A percentile compares a stretch with the other conserved stretches of the same genome.
Evolutionary conservation across 192 early-diverging fungal species (phyloP).

Genomic region (Entomortierella lignicola): DNA sequence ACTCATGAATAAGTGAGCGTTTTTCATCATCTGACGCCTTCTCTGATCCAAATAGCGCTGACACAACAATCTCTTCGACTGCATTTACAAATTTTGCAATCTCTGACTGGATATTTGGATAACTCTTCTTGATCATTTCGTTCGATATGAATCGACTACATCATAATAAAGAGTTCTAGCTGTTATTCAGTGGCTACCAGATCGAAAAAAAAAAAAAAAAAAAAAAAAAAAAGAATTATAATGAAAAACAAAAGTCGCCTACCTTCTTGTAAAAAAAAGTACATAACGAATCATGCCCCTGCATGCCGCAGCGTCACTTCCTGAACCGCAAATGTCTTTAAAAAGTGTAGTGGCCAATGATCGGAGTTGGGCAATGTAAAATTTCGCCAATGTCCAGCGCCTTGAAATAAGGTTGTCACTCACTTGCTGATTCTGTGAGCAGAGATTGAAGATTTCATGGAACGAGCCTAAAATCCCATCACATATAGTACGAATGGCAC

Average conservation of each 20-base stretch:
- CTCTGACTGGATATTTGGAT: slow-evolving; percentile 19
- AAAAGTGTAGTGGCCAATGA: slow-evolving; percentile 9
- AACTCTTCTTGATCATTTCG: slow-evolving; percentile 5
- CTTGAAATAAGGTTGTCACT: slow-evolving; percentile 2
- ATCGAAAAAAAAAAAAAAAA: not conserved
- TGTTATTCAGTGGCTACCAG: not conserved
- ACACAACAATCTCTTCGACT: slow-evolving; percentile 25
- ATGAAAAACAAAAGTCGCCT: not conserved
- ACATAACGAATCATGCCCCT: slow-evolving; percentile 17
- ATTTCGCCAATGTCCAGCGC: slow-evolving; percentile 12
- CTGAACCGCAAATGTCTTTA: slow-evolving; percentile 10
- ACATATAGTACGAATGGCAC: slow-evolving; percentile 4
- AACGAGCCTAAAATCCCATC: slow-evolving; percentile 21
- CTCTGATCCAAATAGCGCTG: slow-evolving; percentile 1
- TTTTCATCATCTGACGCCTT: slow-evolving; percentile 9
- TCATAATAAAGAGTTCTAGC: not conserved
- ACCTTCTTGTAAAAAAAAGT: slow-evolving; percentile 41
- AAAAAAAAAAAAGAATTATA: not conserved
- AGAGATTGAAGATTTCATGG: slow-evolving; percentile 1
- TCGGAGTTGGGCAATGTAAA: slow-evolving; percentile 20
- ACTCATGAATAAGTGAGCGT: slow-evolving; percentile 11
- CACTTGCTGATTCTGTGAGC: slow-evolving; percentile 4
- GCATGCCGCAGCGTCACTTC: slow-evolving; percentile 7
- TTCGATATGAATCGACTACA: slow-evolving; percentile 29
- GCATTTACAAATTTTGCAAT: slow-evolving; percentile 19